Conservation (phyloP, 306 rosid species). For the Vachellia pachyceras region DNA sequence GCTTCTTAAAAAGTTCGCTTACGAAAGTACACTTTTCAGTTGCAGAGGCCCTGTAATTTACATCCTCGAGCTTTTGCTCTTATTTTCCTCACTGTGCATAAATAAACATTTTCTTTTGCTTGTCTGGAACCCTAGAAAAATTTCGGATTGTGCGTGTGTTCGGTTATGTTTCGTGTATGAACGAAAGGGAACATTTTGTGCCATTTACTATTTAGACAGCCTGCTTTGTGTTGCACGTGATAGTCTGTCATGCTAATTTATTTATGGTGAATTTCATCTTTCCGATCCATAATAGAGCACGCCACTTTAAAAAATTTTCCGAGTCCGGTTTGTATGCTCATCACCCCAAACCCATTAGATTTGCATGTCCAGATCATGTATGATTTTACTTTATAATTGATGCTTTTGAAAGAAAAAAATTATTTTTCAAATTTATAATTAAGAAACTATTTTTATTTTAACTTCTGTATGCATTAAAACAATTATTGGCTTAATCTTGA, state of each 20-base stretch:
- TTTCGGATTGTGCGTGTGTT: not conserved
- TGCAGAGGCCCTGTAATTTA: slow-evolving; percentile 76
- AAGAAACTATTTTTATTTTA: no score
- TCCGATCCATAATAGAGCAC: not conserved
- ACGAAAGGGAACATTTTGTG: not conserved
- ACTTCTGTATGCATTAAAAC: not conserved
- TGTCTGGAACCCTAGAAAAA: not conserved
- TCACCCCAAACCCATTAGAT: no score
- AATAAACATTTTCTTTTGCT: slow-evolving; percentile 35
- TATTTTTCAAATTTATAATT: no score
- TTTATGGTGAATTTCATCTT: not conserved
- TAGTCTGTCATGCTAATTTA: not conserved
- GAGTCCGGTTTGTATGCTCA: no score
- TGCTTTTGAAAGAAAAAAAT: no score
- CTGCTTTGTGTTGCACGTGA: not conserved
- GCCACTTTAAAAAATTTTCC: not conserved
- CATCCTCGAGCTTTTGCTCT: slow-evolving; percentile 21
- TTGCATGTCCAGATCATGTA: no score
- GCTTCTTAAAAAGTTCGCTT: slow-evolving; percentile 57
- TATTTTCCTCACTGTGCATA: slow-evolving; percentile 39
- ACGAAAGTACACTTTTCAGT: slow-evolving; percentile 60
- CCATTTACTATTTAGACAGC: not conserved
- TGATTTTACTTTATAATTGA: no score
- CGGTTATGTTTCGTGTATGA: not conserved
- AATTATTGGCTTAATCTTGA: not conserved